These are phyloP conservation scores for Bacidia gigantensis DNA, from an alignment of 495 filamentous ascomycete species.

Conservation along the genomic window DNA sequence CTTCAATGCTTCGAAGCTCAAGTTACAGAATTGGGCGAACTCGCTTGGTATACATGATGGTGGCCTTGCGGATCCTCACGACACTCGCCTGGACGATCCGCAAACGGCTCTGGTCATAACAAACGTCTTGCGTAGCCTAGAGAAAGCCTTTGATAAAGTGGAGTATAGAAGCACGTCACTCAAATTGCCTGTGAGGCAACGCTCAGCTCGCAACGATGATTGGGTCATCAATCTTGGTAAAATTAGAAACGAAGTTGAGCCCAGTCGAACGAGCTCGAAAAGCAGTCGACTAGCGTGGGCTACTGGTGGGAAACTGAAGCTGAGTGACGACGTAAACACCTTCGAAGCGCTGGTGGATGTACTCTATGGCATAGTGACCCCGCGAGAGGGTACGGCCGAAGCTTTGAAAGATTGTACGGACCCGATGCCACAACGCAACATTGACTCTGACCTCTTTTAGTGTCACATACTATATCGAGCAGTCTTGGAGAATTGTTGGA, in stretches of 20 bases:
- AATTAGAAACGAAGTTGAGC: not conserved
- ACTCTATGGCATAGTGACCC: not conserved
- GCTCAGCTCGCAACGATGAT: not conserved
- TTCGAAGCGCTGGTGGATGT: not conserved
- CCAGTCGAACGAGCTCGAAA: not conserved
- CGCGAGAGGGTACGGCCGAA: not conserved
- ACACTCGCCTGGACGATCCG: slow-evolving; percentile 1
- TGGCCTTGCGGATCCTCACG: not conserved
- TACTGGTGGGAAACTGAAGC: not conserved
- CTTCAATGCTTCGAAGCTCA: not conserved
- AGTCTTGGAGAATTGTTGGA: not conserved
- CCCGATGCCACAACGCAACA: no score
- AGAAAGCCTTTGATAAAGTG: not conserved
- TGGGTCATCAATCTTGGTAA: not conserved
- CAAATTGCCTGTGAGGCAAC: slow-evolving; percentile 1
- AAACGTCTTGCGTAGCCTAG: not conserved
- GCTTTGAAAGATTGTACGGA: not conserved
- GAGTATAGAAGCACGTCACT: not conserved
- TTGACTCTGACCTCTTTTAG: not conserved
- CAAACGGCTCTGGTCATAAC: not conserved
- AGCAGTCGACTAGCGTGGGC: not conserved
- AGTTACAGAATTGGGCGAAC: slow-evolving; percentile 5
- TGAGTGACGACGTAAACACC: not conserved
- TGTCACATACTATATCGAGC: not conserved
- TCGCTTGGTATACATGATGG: slow-evolving; percentile 3